Evolutionary conservation across 2,329 filamentous ascomycete genomes (phyloP).

Genomic region (Aulographum hederae): DNA sequence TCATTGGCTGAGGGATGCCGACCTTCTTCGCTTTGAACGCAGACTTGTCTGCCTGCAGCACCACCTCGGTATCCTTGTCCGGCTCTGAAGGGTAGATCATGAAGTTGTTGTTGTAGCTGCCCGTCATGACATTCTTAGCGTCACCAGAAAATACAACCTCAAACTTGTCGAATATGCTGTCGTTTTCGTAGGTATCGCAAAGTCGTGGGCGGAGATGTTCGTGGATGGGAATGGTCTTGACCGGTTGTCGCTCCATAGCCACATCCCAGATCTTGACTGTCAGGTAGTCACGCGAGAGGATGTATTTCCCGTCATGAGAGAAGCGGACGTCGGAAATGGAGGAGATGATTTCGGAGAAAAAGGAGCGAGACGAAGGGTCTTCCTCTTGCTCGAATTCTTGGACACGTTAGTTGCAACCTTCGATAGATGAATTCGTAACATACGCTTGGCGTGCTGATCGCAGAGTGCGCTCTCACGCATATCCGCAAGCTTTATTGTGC

Average conservation of each 20-base stretch:
- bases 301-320: conserved; percentile 89
- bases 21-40: conserved; percentile 99
- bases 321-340: conserved; percentile 98
- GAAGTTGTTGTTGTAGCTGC: conserved; percentile 99
- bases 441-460: conserved; percentile 90
- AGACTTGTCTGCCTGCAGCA: conserved; percentile 93
- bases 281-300: conserved; percentile 90
- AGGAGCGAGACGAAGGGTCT: conserved; percentile 87
- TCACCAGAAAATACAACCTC: conserved; percentile 98
- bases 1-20: conserved; percentile 92
- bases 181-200: conserved; percentile 97
- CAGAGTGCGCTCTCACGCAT: conserved; percentile 96
- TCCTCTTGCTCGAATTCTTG: conserved; percentile 98
- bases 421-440: too few species aligned
- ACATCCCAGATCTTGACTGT: conserved; percentile 99
- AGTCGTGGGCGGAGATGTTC: conserved; percentile 86
- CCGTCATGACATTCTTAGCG: conserved; percentile 98
- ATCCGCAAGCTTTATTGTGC: conserved; percentile 94
- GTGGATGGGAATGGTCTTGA: conserved; percentile 98
- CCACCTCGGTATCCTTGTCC: conserved; percentile 90
- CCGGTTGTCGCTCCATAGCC: conserved; percentile 92
- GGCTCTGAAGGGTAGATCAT: conserved; percentile 99
- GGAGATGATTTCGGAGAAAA: conserved; percentile 99
- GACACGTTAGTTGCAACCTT: conserved; percentile 9
- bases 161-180: conserved; percentile 99